A percentile compares a stretch with the other conserved stretches of the same genome.
Evolutionary conservation across 192 early-diverging fungal genomes (phyloP).

Genomic region (Funneliformis geosporum): DNA sequence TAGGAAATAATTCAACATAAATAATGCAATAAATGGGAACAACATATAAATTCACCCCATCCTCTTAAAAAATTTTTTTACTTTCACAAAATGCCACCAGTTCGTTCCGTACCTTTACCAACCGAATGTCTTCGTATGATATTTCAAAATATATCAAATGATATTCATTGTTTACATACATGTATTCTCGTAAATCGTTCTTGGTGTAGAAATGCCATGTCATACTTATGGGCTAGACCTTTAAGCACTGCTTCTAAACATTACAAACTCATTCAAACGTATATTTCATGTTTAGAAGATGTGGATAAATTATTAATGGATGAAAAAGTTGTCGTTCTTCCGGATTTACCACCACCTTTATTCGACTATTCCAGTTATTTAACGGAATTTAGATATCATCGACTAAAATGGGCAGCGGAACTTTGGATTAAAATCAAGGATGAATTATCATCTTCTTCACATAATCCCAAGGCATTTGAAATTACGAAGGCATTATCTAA

Average conservation of each 20-base stretch:
- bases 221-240: conserved; percentile 1
- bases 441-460: neutral
- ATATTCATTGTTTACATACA: neutral
- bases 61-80: neutral
- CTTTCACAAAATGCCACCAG: neutral
- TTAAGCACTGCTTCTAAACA: neutral
- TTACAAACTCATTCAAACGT: neutral
- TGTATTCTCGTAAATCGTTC: conserved; percentile 1
- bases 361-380: conserved; percentile 1
- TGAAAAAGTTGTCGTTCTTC: neutral
- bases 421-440: neutral
- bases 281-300: neutral
- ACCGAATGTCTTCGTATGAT: conserved; percentile 1
- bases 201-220: neutral
- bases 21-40: too few relatives aligned
- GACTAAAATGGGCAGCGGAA: neutral
- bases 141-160: neutral
- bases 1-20: too few relatives aligned
- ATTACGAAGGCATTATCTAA: neutral
- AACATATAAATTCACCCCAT: too few relatives aligned
- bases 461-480: neutral
- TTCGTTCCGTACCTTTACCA: neutral
- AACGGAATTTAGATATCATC: neutral
- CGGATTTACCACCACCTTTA: neutral
- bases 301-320: neutral